Evolutionary conservation across 2,329 filamentous ascomycete genomes (phyloP), one percentile per base, ranked within the genome.

Genomic region (Ophiocordyceps sinensis): DNA sequence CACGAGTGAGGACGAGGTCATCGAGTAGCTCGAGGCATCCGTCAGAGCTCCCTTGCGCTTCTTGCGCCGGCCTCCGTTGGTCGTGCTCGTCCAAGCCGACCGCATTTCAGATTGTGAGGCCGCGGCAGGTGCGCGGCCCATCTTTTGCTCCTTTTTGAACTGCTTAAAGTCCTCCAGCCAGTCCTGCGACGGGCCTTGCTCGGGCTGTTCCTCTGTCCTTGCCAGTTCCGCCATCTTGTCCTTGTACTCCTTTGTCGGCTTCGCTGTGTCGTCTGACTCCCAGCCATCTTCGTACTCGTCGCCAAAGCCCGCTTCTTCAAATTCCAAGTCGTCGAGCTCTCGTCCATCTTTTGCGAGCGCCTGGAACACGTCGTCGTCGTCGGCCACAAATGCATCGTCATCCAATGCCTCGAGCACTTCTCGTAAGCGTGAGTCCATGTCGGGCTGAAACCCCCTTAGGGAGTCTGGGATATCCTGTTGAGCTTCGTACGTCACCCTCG

Each of bases 1-100:
- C 40, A 85, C 79, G 15, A 94, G 69, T 0, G 86, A 82, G 0
- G 87, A 93, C 1, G 85, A 93, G 0, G 84, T 87, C 88, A 94
- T 94, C 40, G 84, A 91, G 63, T 91, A 94, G 44, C 75, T 79
- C 1, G 87, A 91, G 1, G 84, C 82, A 48, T 83, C 85, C 4
- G 89, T 96, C 59, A 93, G 65, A 3, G 91, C 89, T 37, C 88
- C 89, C 68, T 94, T 96, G 56, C 89, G 79, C 75, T 94, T 95
- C 79, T 96, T 96, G 46, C 73, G 75, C 40, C 85, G 77, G 12
- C 86, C 86, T 30, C 84, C 85, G 46, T 80, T 82, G 1, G 84
- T 81, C 3, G 82, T 87, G 1, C 82, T 79, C 2, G 82, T 87
- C 65, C 82, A 74, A 49, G 81, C 67, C 6, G 82, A 83, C 53